phyloP scores from a whole-genome alignment of 2,329 filamentous ascomycete genomes.

The Cytospora piceae region DNA sequence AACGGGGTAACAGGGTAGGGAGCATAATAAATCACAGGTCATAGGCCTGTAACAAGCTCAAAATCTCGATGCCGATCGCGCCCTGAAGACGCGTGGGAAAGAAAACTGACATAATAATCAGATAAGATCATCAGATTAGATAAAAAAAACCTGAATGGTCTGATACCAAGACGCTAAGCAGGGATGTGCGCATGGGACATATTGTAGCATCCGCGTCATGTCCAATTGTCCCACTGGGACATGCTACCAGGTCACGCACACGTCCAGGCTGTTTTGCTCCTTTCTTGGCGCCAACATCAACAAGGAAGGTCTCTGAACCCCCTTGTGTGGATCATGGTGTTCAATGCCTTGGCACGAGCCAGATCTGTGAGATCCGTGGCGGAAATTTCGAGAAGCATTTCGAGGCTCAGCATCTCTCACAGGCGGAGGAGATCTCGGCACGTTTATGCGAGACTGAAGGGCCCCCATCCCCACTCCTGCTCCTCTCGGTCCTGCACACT shows the following conservation, averaged over 20 bases:
- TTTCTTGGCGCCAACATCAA: not conserved
- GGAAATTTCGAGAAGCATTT: not conserved
- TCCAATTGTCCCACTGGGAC: not conserved
- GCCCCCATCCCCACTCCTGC: not conserved
- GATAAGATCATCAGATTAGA: constrained; percentile 5
- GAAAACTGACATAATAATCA: not conserved
- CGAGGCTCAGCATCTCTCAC: not conserved
- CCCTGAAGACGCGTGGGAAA: not conserved
- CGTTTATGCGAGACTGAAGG: not conserved
- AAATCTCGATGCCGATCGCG: not conserved
- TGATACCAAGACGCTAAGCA: constrained; percentile 3
- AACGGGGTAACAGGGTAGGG: not conserved
- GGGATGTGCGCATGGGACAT: not conserved
- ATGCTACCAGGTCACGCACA: no score
- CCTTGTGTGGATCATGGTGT: not conserved
- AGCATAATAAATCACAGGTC: not conserved
- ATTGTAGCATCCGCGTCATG: not conserved
- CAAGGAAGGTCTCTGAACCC: not conserved
- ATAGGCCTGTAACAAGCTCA: not conserved
- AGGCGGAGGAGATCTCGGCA: not conserved
- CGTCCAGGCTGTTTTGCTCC: not conserved
- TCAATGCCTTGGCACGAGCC: no score
- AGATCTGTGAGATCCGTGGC: not conserved
- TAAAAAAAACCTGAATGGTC: not conserved
- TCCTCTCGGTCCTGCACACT: not conserved